These are phyloP conservation scores for Ustilago bromivora DNA, from an alignment of 1,284 basidiomycete species.

Conservation along the genomic window DNA sequence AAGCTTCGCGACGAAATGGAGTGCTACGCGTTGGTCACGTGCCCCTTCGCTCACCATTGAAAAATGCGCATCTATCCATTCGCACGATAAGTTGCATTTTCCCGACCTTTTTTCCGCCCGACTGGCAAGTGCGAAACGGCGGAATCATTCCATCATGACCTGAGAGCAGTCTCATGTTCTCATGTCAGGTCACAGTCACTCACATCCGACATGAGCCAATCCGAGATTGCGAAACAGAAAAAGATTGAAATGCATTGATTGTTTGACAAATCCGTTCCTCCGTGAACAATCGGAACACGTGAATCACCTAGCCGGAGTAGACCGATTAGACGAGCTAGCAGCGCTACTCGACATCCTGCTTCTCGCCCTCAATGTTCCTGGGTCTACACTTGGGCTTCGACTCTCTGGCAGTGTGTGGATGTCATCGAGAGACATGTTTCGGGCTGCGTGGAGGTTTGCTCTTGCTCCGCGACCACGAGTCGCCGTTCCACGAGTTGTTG, in stretches of 20 bases:
- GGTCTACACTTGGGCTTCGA: slow-evolving; percentile 40
- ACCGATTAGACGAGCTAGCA: slow-evolving; percentile 7
- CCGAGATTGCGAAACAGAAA: neutral
- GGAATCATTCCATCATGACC: too few species aligned
- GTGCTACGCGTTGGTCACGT: too few species aligned
- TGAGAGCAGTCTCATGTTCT: too few species aligned
- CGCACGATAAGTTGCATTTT: too few species aligned
- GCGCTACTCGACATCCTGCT: slow-evolving; percentile 17
- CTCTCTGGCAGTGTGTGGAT: slow-evolving; percentile 25
- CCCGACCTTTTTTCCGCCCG: too few species aligned
- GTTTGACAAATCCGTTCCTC: neutral
- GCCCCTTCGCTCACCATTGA: too few species aligned
- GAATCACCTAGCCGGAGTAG: slow-evolving; percentile 2
- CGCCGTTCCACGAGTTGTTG: neutral
- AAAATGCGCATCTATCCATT: too few species aligned
- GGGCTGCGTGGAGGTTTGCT: slow-evolving; percentile 36
- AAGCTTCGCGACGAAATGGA: too few species aligned
- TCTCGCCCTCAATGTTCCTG: slow-evolving; percentile 22
- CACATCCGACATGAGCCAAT: neutral
- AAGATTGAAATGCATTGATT: neutral
- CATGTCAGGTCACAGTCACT: neutral
- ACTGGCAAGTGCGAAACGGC: too few species aligned
- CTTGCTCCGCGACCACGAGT: slow-evolving; percentile 8
- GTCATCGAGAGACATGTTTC: slow-evolving; percentile 53
- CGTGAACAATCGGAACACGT: too few species aligned